Base-by-base conservation (phyloP, 192 early-diverging fungal species). In the Radiomyces spectabilis region DNA sequence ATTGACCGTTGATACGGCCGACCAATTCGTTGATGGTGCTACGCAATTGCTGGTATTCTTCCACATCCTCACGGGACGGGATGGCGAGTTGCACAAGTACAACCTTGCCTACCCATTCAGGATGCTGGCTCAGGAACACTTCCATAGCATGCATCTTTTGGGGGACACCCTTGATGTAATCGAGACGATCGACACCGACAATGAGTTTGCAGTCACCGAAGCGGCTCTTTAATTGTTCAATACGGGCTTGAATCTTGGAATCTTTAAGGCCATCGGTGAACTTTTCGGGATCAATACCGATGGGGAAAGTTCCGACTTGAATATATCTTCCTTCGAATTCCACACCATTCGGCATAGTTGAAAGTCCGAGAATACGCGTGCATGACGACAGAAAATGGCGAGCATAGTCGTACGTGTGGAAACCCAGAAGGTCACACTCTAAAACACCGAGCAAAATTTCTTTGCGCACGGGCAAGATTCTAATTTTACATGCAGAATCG, bases 121-220 rank as follows among this genome's bases (percentile, higher is more conserved):
- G 92, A 65, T 95, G 83, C 45, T 85, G 63, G 25, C 76, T 80
- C 34, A 99, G 69, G 48, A 99, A 92, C 40, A 92, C 83, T 65
- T 96, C 92, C 31, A 98, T 82, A 0, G 95, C 95, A 63, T 95
- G 91, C 43, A 99, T 68, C 74, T 99, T 99, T 60, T 98, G 97
- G 26, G 97, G 97, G 18, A 99, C 92, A 41, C 96, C 97, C 76
- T 99, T 99, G 77, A 99, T 99, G 67, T 99, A 99, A 71, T 99
- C 97, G 35, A 99, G 77, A 30, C 97, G 82, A 63, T 99, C 97
- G 1, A 99, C 94, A 13, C 97, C 95, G 1, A 98, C 88, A 66
- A 99, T 87, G 7, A 99, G 69, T 62, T 91, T 89, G 30, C 81
- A 80, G 15, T 86, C 93, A 41, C 81, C 77, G 60, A 98, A 99